phyloP scores from a whole-genome alignment of 805 yeast genomes.

The Metschnikowia gelsemii region DNA sequence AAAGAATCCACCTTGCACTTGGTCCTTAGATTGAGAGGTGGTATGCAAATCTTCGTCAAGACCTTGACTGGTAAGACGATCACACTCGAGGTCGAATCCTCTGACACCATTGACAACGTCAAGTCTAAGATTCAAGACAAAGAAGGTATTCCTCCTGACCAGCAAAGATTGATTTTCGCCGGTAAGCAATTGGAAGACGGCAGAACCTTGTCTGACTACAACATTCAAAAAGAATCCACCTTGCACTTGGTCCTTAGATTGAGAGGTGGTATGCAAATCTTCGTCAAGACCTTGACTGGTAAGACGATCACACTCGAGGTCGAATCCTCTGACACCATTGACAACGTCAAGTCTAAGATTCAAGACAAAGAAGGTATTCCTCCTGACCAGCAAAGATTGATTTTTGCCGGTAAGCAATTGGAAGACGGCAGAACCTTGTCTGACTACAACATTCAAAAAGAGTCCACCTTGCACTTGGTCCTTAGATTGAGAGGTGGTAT shows the following conservation, averaged over 20 bases:
- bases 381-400: slow-evolving; percentile 95
- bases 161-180: slow-evolving; percentile 45
- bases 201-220: slow-evolving; percentile 37
- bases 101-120: slow-evolving; percentile 44
- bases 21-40: slow-evolving; percentile 35
- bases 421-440: slow-evolving; percentile 95
- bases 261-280: slow-evolving; percentile 60
- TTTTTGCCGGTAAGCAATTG: slow-evolving; percentile 96
- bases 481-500: slow-evolving; percentile 96
- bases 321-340: slow-evolving; percentile 96
- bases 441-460: slow-evolving; percentile 98
- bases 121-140: slow-evolving; percentile 45
- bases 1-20: slow-evolving; percentile 40
- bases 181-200: slow-evolving; percentile 49
- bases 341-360: slow-evolving; percentile 88
- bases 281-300: slow-evolving; percentile 56
- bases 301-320: slow-evolving; percentile 85
- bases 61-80: slow-evolving; percentile 1
- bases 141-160: slow-evolving; percentile 48
- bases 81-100: neutral
- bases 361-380: slow-evolving; percentile 98
- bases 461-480: slow-evolving; percentile 93
- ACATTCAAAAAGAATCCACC: slow-evolving; percentile 48
- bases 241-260: slow-evolving; percentile 24
- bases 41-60: slow-evolving; percentile 40